Base-by-base conservation (phyloP, 768 basidiomycete species). In the Mycena alexandri region DNA sequence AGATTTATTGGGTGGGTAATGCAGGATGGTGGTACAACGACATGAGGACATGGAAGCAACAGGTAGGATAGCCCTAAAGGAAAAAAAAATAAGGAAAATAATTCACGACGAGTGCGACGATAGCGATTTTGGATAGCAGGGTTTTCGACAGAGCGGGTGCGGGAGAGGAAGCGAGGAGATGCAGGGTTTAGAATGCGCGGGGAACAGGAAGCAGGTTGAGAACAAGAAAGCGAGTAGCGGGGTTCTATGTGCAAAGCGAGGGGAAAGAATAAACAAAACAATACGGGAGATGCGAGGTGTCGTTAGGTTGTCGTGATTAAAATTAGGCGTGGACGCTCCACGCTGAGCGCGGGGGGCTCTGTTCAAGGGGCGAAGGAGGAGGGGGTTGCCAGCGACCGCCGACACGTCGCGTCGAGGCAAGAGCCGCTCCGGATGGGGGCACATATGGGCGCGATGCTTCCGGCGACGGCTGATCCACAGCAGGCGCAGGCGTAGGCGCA, bases 351-450 rank as follows among this genome's bases (percentile, higher is more conserved):
- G 77, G 51, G 0, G 77, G 63, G 55, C 71, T 79, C 52, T 70
- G 79, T 19, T 83, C 81, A 33, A 75, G 65, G 1, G 75, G 72
- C 2, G 72, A 71, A 21, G 76, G 73, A 12, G 43, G 24, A 43
- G 67, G 62, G 19, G 59, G 59, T 19, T 34, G 42, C 87, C 88
- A 90, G 58, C 77, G 85, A 3, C 78, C 88, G 11, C 75, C 89
- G 43, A 87, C 89, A 5, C 89, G 86, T 46, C 89, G 84, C 25
- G 78, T 83, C 11, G 84, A 81, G 1, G 84, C 82, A 62, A 84
- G 71, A 5, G 77, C 73, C 22, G 89, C 89, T 54, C 87, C 89
- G 14, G 87, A 66, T 16, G 89, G 88, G 7, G 89, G 89, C 0
- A 80, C 75, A 68, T 90, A 90, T 2, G 80, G 67, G 12, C 52